phyloP scores from a whole-genome alignment of 176 grass and related monocot species.

The Ensete glaucum region DNA sequence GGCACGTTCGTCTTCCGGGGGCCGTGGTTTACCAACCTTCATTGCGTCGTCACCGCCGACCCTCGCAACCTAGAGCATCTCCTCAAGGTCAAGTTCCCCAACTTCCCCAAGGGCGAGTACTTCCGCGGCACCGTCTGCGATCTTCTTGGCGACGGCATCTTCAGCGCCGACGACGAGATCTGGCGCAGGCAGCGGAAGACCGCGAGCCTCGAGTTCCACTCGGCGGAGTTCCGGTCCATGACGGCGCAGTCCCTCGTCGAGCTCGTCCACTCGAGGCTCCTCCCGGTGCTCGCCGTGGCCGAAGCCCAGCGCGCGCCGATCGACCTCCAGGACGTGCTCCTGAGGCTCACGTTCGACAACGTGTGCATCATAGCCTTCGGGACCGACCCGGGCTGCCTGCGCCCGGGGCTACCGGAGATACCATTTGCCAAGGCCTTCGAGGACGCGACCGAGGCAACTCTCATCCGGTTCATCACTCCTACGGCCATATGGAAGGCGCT shows the following conservation, averaged over 20 bases:
- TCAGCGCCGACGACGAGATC: slow-evolving; percentile 79
- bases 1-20: slow-evolving; percentile 86
- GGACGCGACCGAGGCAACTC: slow-evolving; percentile 85
- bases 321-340: slow-evolving; percentile 84
- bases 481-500: slow-evolving; percentile 75
- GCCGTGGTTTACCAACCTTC: slow-evolving; percentile 71
- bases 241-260: slow-evolving; percentile 59
- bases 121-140: slow-evolving; percentile 69
- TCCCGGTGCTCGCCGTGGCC: slow-evolving; percentile 49
- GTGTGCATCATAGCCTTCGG: slow-evolving; percentile 97
- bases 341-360: slow-evolving; percentile 90
- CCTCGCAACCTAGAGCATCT: slow-evolving; percentile 92
- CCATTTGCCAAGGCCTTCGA: slow-evolving; percentile 90
- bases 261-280: slow-evolving; percentile 69
- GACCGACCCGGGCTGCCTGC: slow-evolving; percentile 66
- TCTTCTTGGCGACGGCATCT: slow-evolving; percentile 93
- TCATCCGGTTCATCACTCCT: slow-evolving; percentile 62
- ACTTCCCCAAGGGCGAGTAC: slow-evolving; percentile 86
- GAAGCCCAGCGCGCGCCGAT: slow-evolving; percentile 13
- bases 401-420: slow-evolving; percentile 59
- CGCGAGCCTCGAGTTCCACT: slow-evolving; percentile 96
- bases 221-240: slow-evolving; percentile 67
- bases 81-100: slow-evolving; percentile 70
- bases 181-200: slow-evolving; percentile 75
- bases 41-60: slow-evolving; percentile 82